phyloP scores from a whole-genome alignment of 345 rosid genomes.

The Acer yangbiense region DNA sequence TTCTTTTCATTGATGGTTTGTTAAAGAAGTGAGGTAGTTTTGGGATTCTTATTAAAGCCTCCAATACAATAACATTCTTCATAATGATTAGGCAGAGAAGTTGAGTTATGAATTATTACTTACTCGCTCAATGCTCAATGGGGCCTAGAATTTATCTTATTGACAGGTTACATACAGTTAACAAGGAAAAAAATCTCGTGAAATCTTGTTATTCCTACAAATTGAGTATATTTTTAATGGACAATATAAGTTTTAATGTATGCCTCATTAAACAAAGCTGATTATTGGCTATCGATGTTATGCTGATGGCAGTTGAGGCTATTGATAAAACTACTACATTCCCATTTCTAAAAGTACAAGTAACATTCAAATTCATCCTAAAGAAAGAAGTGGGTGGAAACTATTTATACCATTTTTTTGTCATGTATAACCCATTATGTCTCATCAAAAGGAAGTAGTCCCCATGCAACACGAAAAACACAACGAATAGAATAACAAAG shows the following conservation, averaged over 20 bases:
- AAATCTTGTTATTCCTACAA: not conserved
- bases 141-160: not conserved
- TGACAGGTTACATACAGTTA: not conserved
- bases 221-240: not conserved
- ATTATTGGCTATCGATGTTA: not conserved
- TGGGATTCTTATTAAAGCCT: not conserved
- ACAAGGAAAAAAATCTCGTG: not conserved
- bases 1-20: not conserved
- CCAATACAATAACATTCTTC: not conserved
- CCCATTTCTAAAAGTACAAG: not conserved
- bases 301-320: not conserved
- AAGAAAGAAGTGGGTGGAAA: not conserved
- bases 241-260: not conserved
- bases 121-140: too few species aligned
- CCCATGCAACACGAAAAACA: not conserved
- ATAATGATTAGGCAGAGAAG: slow-evolving; percentile 1
- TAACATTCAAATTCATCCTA: not conserved
- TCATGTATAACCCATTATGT: not conserved
- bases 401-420: not conserved
- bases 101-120: not conserved
- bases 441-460: not conserved
- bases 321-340: not conserved
- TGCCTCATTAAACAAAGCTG: not conserved
- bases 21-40: not conserved
- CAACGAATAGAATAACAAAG: not conserved